Base-by-base conservation (phyloP, 2,329 filamentous ascomycete species). In the Fusarium globosum region DNA sequence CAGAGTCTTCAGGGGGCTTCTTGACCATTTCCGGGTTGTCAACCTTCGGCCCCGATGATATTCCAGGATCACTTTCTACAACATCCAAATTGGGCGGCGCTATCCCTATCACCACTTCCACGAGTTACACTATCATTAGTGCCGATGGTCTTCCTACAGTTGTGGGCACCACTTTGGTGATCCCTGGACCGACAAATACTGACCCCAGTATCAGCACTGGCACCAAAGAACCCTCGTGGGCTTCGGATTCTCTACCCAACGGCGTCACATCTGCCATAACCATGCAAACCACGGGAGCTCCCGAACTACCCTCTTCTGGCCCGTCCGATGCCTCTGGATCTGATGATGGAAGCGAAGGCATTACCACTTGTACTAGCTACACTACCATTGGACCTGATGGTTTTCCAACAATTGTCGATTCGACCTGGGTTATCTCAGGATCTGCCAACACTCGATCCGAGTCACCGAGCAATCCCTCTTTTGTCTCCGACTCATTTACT, bases 91-190 rank as follows among this genome's bases (percentile, higher is more conserved):
- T 52, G 42, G 45, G 51, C 16, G 42, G 52, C 48, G 26, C 28
- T 26, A 57, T 36, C 28, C 73, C 66, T 33, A 62, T 73, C 51
- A 76, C 78, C 28, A 81, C 79, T 21, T 80, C 76, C 67, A 73
- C 79, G 26, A 81, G 65, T 36, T 76, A 77, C 55, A 82, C 79
- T 36, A 39, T 77, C 35, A 69, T 79, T 28, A 79, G 80, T 2
- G 65, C 65, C 45, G 72, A 77, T 64, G 75, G 73, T 14, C 58
- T 76, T 51, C 75, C 78, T 13, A 81, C 79, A 33, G 69, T 80
- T 36, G 65, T 80, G n/a, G 79, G 82, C 36, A 78, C 80, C 10
- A 82, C 81, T 16, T 76, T 78, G 66, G 71, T 80, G n/a, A 65
- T 81, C 28, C 75, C 78, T 46, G 74, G 69, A 26, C 78, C 75